phyloP scores from a whole-genome alignment of 1,139 yeast genomes.

The Fermentozyma sake region DNA sequence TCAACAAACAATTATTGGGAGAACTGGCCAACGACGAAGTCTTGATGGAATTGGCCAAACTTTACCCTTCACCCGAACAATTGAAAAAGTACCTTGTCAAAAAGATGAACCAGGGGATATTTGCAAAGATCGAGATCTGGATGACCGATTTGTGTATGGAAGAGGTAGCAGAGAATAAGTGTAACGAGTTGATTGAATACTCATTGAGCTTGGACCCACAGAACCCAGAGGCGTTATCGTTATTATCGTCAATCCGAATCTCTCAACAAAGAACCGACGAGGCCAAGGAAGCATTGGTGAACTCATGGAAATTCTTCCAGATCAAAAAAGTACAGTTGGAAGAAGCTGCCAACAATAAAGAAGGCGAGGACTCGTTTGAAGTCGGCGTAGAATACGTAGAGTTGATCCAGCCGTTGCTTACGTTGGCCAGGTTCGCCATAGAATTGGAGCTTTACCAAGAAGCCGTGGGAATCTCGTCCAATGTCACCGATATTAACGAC shows the following conservation, averaged over 20 bases:
- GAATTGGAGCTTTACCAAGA: constrained; percentile 71
- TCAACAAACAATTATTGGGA: constrained; percentile 45
- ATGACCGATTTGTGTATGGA: constrained; percentile 99
- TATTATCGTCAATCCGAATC: constrained; percentile 82
- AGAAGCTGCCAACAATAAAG: constrained; percentile 30
- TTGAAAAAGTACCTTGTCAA: constrained; percentile 39
- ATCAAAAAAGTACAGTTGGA: constrained; percentile 48
- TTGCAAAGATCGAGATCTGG: constrained; percentile 93
- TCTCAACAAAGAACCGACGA: constrained; percentile 78
- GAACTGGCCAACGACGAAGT: constrained; percentile 21
- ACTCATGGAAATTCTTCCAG: constrained; percentile 70
- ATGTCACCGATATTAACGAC: constrained; percentile 75
- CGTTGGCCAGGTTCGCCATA: constrained; percentile 67
- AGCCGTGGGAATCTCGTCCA: constrained; percentile 56
- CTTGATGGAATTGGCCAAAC: constrained; percentile 19
- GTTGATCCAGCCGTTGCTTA: constrained; percentile 61
- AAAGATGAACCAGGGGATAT: constrained; percentile 68
- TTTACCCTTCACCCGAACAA: constrained; percentile 25
- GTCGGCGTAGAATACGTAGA: constrained; percentile 54
- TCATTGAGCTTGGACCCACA: constrained; percentile 57
- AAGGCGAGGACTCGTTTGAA: constrained; percentile 24
- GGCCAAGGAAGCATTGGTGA: constrained; percentile 64
- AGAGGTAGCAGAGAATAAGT: constrained; percentile 74
- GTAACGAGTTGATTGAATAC: constrained; percentile 66
- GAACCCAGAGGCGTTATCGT: constrained; percentile 78